Conservation (phyloP, 2,329 filamentous ascomycete species). For the Teratosphaeria pseudoeucalypti region DNA sequence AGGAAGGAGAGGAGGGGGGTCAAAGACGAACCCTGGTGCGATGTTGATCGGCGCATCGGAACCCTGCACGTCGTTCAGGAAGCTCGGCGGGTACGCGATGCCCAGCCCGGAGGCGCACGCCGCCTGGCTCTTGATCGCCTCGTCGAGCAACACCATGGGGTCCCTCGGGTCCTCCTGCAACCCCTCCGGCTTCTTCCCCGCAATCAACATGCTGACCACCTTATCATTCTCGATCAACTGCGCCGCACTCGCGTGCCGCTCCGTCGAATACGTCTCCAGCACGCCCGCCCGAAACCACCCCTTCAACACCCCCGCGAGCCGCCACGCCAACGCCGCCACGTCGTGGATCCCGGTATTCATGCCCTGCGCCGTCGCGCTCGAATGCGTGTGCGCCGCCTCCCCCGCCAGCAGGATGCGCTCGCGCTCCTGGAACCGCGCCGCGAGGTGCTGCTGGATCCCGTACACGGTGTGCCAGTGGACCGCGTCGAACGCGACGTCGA, state of each 20-base stretch:
- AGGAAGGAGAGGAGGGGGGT: neutral
- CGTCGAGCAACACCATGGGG: slow-evolving; percentile 18
- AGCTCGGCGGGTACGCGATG: slow-evolving; percentile 5
- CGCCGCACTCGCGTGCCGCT: slow-evolving; percentile 7
- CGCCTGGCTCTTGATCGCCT: slow-evolving; percentile 20
- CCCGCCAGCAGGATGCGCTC: slow-evolving; percentile 23
- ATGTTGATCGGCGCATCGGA: slow-evolving; percentile 1
- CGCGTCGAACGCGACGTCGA: slow-evolving; percentile 28
- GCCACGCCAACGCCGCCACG: slow-evolving; percentile 28
- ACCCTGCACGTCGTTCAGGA: slow-evolving; percentile 6
- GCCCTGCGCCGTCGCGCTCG: slow-evolving; percentile 29
- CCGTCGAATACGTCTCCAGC: slow-evolving; percentile 10
- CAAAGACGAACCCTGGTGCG: slow-evolving; percentile 6
- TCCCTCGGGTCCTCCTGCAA: slow-evolving; percentile 7
- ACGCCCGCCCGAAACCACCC: slow-evolving; percentile 5
- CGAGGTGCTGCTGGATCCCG: slow-evolving; percentile 29
- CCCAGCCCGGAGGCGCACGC: slow-evolving; percentile 25
- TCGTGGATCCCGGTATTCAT: slow-evolving; percentile 31
- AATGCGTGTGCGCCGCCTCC: slow-evolving; percentile 27
- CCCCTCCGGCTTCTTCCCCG: slow-evolving; percentile 22
- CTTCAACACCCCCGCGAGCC: slow-evolving; percentile 8
- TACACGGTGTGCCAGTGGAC: slow-evolving; percentile 38
- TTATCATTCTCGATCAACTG: slow-evolving; percentile 29
- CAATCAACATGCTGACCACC: slow-evolving; percentile 26
- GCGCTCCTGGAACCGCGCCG: slow-evolving; percentile 19